These are phyloP conservation scores for Niebla homalea DNA, from an alignment of 495 filamentous ascomycete genomes.

Conservation along the genomic window DNA sequence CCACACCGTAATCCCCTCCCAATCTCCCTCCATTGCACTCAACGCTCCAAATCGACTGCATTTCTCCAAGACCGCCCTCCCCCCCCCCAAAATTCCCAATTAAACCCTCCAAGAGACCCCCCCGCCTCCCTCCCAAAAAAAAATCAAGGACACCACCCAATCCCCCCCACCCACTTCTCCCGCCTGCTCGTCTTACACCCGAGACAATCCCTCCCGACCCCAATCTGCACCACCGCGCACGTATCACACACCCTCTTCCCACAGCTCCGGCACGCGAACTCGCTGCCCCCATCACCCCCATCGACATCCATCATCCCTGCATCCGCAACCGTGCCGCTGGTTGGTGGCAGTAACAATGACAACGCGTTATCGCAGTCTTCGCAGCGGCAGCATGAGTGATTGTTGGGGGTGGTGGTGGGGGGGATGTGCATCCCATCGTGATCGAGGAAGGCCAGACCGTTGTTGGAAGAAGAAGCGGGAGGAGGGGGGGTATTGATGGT, in stretches of 20 bases:
- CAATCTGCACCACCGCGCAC: conserved; percentile 18
- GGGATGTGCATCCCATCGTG: neutral
- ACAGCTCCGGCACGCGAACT: conserved; percentile 12
- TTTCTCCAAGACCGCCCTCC: too few species aligned
- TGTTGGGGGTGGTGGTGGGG: neutral
- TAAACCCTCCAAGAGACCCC: too few species aligned
- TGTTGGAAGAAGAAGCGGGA: neutral
- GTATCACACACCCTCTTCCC: conserved; percentile 14
- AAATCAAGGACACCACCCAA: conserved; percentile 6
- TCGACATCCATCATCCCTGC: conserved; percentile 4
- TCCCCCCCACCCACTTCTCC: conserved; percentile 12
- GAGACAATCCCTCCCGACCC: conserved; percentile 14
- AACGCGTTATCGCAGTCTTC: conserved; percentile 16
- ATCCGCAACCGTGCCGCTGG: too few species aligned
- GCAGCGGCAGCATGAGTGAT: neutral
- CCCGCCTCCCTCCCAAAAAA: too few species aligned
- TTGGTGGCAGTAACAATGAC: too few species aligned
- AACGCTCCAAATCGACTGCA: too few species aligned
- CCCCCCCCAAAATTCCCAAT: too few species aligned
- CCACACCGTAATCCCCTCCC: too few species aligned
- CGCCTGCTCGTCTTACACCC: conserved; percentile 11
- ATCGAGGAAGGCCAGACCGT: too few species aligned
- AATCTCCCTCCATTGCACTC: too few species aligned
- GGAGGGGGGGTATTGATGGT: conserved; percentile 10
- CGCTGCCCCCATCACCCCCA: neutral